A percentile compares a stretch with the other conserved stretches of the same genome.
phyloP scores from a whole-genome alignment of 495 filamentous ascomycete genomes.

The Corynascus novoguineensis region DNA sequence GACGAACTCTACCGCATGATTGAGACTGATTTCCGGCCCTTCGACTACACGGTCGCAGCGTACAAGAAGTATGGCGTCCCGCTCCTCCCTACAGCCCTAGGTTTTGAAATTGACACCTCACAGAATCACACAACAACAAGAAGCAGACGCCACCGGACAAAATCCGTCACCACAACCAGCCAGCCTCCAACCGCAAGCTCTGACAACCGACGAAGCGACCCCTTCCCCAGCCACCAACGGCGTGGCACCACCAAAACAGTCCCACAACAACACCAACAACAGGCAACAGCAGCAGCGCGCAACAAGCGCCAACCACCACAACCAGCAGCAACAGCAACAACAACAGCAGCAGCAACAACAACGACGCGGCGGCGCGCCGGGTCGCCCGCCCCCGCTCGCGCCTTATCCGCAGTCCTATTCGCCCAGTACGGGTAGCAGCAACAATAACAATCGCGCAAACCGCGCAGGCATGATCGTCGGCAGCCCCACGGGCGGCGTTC shows the following conservation, averaged over 20 bases:
- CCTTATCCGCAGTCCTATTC: slow-evolving; percentile 48
- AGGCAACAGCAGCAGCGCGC: slow-evolving; percentile 3
- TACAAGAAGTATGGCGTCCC: slow-evolving; percentile 52
- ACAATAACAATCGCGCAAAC: slow-evolving; percentile 31
- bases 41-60: slow-evolving; percentile 80
- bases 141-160: neutral
- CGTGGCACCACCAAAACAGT: slow-evolving; percentile 18
- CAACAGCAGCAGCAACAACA: neutral
- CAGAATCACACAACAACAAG: slow-evolving; percentile 21
- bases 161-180: neutral
- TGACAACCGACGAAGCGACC: slow-evolving; percentile 41
- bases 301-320: slow-evolving; percentile 13
- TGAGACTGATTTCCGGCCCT: slow-evolving; percentile 89
- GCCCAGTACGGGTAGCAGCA: slow-evolving; percentile 7
- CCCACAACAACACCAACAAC: slow-evolving; percentile 12
- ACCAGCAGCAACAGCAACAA: slow-evolving; percentile 16
- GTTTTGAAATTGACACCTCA: slow-evolving; percentile 2
- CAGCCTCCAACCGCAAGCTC: slow-evolving; percentile 29
- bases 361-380: slow-evolving; percentile 15
- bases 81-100: neutral
- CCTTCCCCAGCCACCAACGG: slow-evolving; percentile 27
- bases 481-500: slow-evolving; percentile 77
- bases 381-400: slow-evolving; percentile 37
- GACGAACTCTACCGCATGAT: slow-evolving; percentile 93
- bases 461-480: slow-evolving; percentile 53